Evolutionary conservation across 2,329 filamentous ascomycete species (phyloP).

Genomic region (Phialophora tarda): DNA sequence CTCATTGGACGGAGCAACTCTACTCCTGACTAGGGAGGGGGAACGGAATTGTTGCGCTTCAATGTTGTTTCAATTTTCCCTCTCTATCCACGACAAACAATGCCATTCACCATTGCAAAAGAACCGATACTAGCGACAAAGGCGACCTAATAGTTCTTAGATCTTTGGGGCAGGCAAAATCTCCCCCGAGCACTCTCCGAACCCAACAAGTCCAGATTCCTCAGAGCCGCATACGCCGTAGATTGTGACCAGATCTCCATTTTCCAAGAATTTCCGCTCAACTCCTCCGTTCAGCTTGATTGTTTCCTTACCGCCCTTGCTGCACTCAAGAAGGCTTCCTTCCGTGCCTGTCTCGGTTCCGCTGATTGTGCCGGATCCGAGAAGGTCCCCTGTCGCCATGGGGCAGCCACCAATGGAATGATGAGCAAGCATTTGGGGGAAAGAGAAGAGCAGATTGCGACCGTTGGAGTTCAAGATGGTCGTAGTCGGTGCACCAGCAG

Average conservation of each 20-base stretch:
- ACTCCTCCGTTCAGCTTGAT: constrained; percentile 68
- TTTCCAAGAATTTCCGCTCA: constrained; percentile 72
- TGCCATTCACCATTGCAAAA: neutral
- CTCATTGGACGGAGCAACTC: neutral
- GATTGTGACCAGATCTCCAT: constrained; percentile 73
- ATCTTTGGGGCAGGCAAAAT: constrained; percentile 57
- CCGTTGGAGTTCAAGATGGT: constrained; percentile 67
- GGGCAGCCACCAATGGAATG: constrained; percentile 78
- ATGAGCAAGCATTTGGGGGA: constrained; percentile 81
- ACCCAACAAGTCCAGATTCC: constrained; percentile 72
- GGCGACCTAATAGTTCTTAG: neutral
- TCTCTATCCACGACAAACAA: neutral
- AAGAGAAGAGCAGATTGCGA: constrained; percentile 77
- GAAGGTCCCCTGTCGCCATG: constrained; percentile 73
- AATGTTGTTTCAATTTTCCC: neutral
- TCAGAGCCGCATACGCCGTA: constrained; percentile 68
- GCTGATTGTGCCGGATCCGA: constrained; percentile 80
- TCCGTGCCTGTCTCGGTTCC: constrained; percentile 64
- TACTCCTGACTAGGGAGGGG: neutral
- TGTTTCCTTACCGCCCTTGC: constrained; percentile 68
- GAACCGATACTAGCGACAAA: neutral
- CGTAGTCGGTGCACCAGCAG: constrained; percentile 57
- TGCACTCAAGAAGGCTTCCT: constrained; percentile 76
- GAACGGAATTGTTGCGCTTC: constrained; percentile 11
- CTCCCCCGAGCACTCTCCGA: constrained; percentile 72